phyloP scores from a whole-genome alignment of 2,329 filamentous ascomycete genomes.

The Emericellopsis atlantica region DNA sequence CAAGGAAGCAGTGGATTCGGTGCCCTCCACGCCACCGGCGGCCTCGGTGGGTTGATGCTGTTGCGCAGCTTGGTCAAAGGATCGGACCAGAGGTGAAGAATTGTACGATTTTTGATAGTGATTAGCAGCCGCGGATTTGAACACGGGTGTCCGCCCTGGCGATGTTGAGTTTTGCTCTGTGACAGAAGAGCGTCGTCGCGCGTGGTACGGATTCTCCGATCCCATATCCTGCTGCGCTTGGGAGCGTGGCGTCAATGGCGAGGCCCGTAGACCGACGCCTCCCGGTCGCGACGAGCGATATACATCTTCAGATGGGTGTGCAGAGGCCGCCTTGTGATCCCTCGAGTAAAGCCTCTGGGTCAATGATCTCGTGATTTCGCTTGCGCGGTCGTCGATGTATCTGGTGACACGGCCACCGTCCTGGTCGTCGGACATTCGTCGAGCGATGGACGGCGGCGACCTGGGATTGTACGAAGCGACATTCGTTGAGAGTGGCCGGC shows the following conservation, averaged over 20 bases:
- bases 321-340: constrained; percentile 29
- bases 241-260: constrained; percentile 2
- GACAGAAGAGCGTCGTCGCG: constrained; percentile 28
- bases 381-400: constrained; percentile 30
- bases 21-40: constrained; percentile 45
- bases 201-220: constrained; percentile 14
- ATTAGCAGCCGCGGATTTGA: constrained; percentile 19
- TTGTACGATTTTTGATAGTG: constrained; percentile 29
- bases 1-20: constrained; percentile 79
- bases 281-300: constrained; percentile 21
- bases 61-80: constrained; percentile 18
- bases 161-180: constrained; percentile 28
- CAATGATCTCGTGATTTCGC: constrained; percentile 25
- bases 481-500: constrained; percentile 40
- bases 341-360: constrained; percentile 27
- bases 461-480: constrained; percentile 32
- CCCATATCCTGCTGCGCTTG: constrained; percentile 27
- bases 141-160: constrained; percentile 27
- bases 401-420: constrained; percentile 26
- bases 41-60: constrained; percentile 11
- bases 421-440: constrained; percentile 45
- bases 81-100: constrained; percentile 45
- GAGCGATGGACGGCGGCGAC: constrained; percentile 36
- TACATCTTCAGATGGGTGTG: constrained; percentile 22
- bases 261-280: constrained; percentile 1